Evolutionary conservation across 2,329 filamentous ascomycete genomes (phyloP).

Genomic region (Diaporthe citri): DNA sequence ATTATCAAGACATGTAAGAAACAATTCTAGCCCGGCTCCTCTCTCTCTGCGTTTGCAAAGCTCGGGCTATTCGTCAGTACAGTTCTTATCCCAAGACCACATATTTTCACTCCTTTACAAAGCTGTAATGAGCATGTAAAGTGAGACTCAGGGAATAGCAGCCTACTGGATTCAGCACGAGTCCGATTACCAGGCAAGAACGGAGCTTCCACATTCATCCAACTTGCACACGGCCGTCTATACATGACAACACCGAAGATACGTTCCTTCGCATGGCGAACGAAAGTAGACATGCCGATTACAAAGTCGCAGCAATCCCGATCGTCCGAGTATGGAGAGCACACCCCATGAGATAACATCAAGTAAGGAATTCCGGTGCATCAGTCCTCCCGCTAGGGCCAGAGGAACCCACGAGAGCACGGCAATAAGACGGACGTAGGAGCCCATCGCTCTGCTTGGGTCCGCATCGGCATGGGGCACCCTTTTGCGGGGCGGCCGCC

Average conservation of each 20-base stretch:
- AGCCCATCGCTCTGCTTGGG: background rate
- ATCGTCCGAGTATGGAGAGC: background rate
- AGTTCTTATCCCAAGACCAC: background rate
- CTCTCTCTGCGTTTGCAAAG: background rate
- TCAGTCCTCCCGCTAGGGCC: background rate
- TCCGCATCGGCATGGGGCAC: background rate
- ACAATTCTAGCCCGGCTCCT: background rate
- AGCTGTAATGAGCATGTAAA: background rate
- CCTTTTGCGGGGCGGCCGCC: slow-evolving; percentile 4
- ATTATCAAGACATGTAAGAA: too few relatives aligned
- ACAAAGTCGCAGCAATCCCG: background rate
- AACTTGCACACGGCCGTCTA: background rate
- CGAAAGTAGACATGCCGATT: background rate
- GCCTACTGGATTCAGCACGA: background rate
- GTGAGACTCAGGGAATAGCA: background rate
- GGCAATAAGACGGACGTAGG: slow-evolving; percentile 24
- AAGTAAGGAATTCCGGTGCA: background rate
- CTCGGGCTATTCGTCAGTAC: too few relatives aligned
- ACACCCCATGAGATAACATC: background rate
- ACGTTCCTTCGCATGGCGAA: background rate
- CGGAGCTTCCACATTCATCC: too few relatives aligned
- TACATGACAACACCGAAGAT: background rate
- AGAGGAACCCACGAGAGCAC: background rate
- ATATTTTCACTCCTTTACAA: background rate
- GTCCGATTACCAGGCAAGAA: background rate